Conservation (phyloP, 2,329 filamentous ascomycete genomes). For the Exophiala sp. region DNA sequence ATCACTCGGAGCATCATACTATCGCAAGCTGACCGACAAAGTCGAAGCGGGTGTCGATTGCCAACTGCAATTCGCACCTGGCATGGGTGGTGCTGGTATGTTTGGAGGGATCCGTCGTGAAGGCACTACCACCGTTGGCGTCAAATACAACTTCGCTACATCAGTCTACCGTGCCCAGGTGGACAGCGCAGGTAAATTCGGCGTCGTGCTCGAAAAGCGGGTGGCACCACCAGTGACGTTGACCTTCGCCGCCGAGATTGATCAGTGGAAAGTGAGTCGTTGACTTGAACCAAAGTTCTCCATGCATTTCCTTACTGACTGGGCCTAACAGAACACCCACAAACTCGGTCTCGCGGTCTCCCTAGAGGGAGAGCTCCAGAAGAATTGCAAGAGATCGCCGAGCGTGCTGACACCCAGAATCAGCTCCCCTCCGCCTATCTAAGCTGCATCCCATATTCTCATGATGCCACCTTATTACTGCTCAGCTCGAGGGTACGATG, state of each 20-base stretch:
- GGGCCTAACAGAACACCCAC: constrained; percentile 67
- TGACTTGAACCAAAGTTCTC: neutral
- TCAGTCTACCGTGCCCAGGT: constrained; percentile 93
- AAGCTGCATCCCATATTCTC: constrained; percentile 19
- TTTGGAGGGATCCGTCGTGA: constrained; percentile 79
- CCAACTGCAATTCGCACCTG: constrained; percentile 72
- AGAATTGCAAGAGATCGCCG: constrained; percentile 65
- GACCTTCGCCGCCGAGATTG: constrained; percentile 93
- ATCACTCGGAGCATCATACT: constrained; percentile 84
- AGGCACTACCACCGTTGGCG: constrained; percentile 82
- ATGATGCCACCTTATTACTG: neutral
- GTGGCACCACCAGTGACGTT: constrained; percentile 87
- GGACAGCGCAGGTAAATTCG: constrained; percentile 89
- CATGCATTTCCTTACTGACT: constrained; percentile 1
- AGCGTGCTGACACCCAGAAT: constrained; percentile 35
- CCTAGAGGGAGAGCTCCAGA: constrained; percentile 75
- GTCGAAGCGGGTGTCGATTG: constrained; percentile 94
- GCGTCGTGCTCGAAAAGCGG: constrained; percentile 89
- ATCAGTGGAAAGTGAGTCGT: constrained; percentile 79
- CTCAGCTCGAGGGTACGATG: neutral
- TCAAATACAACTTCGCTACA: constrained; percentile 97
- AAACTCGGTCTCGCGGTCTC: constrained; percentile 94
- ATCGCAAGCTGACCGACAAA: constrained; percentile 85
- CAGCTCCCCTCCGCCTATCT: constrained; percentile 44
- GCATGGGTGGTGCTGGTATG: constrained; percentile 53